Conservation (phyloP, 495 filamentous ascomycete species). For the Hypomontagnella monticulosa region DNA sequence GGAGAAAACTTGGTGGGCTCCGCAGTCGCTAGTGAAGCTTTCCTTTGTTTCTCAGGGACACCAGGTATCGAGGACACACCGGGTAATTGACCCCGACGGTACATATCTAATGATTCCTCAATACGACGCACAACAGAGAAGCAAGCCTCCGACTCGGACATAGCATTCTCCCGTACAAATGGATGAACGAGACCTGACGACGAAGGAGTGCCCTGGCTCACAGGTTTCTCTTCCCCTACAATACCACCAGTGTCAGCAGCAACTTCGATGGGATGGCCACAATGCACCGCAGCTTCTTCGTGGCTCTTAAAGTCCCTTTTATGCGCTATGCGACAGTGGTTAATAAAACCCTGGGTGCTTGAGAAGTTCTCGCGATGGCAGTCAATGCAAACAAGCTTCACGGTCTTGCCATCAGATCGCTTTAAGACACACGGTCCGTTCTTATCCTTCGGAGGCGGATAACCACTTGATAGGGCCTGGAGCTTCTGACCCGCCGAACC, state of each 20-base stretch:
- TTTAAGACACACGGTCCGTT: conserved; percentile 62
- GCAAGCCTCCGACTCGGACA: conserved; percentile 64
- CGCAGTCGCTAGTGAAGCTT: neutral
- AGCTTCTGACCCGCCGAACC: conserved; percentile 68
- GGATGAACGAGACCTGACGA: conserved; percentile 73
- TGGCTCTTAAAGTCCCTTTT: conserved; percentile 91
- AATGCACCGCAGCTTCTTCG: conserved; percentile 90
- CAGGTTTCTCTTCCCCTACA: conserved; percentile 62
- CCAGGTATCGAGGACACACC: conserved; percentile 55
- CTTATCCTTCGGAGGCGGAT: conserved; percentile 74
- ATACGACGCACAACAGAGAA: conserved; percentile 59
- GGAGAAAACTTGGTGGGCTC: conserved; percentile 56
- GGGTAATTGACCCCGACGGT: conserved; percentile 56
- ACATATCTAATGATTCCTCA: conserved; percentile 57
- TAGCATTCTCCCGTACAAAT: conserved; percentile 66
- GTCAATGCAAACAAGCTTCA: conserved; percentile 87
- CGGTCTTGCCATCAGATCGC: conserved; percentile 62
- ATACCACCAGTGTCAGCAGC: conserved; percentile 67
- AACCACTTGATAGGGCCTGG: conserved; percentile 76
- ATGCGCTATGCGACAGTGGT: conserved; percentile 96
- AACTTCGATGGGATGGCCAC: conserved; percentile 81
- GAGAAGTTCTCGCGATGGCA: conserved; percentile 91
- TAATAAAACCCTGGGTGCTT: conserved; percentile 97
- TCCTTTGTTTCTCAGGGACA: conserved; percentile 34
- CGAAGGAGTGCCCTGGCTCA: conserved; percentile 34